These are phyloP conservation scores for Boletus sp. DNA, from an alignment of 768 basidiomycete genomes.

Conservation along the genomic window DNA sequence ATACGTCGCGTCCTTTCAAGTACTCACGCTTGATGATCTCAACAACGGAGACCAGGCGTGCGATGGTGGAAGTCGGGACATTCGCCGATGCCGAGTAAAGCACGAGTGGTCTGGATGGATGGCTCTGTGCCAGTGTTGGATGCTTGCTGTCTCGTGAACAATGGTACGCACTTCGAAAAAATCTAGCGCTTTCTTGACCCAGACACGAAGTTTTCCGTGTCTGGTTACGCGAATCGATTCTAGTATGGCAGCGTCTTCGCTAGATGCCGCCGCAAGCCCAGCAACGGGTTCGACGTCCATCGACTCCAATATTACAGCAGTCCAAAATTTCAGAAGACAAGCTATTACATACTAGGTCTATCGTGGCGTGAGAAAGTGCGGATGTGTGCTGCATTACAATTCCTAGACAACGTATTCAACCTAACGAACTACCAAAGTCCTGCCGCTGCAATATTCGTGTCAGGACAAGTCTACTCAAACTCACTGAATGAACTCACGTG, in stretches of 20 bases:
- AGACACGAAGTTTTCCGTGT: slow-evolving; percentile 53
- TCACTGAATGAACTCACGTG: slow-evolving; percentile 48
- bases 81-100: slow-evolving; percentile 58
- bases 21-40: slow-evolving; percentile 88
- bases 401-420: not conserved
- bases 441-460: slow-evolving; percentile 43
- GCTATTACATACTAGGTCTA: not conserved
- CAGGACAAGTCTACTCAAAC: slow-evolving; percentile 1
- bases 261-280: slow-evolving; percentile 3
- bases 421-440: slow-evolving; percentile 56
- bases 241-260: slow-evolving; percentile 5
- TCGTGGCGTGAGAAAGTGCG: slow-evolving; percentile 22
- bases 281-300: slow-evolving; percentile 16
- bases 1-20: slow-evolving; percentile 48
- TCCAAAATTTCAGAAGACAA: not conserved
- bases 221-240: slow-evolving; percentile 53
- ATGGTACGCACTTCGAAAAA: slow-evolving; percentile 48
- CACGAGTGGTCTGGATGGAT: slow-evolving; percentile 47
- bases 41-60: slow-evolving; percentile 71
- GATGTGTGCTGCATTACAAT: not conserved
- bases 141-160: not conserved
- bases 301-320: not conserved
- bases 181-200: slow-evolving; percentile 52
- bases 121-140: slow-evolving; percentile 36
- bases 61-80: slow-evolving; percentile 40